Evolutionary conservation across 441 rosid species (phyloP).

Genomic region (Biscutella laevigata): DNA sequence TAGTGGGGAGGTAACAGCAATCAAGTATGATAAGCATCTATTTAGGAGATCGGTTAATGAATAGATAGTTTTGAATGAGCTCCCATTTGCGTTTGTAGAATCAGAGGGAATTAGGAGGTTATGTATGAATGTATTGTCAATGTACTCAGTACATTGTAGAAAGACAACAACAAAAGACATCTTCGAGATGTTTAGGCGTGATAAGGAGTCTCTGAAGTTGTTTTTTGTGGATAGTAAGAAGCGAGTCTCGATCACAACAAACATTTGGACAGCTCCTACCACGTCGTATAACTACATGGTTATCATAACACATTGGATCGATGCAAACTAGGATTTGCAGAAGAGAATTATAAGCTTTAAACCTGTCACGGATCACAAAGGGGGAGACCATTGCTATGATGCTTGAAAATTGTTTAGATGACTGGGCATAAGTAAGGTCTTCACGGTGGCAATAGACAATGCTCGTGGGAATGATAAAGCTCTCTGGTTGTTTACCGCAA

Average conservation of each 20-base stretch:
- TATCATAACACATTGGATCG: not conserved
- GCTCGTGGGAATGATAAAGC: not conserved
- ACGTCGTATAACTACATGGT: not conserved
- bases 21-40: too few relatives aligned
- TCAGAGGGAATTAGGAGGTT: too few relatives aligned
- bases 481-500: not conserved
- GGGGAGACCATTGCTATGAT: not conserved
- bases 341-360: not conserved
- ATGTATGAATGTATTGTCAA: too few relatives aligned
- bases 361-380: not conserved
- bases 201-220: not conserved
- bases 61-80: too few relatives aligned
- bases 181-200: not conserved
- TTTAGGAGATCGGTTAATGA: too few relatives aligned
- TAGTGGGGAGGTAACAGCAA: too few relatives aligned
- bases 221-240: not conserved
- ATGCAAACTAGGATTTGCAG: not conserved
- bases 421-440: constrained; percentile 6
- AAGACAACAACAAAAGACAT: too few relatives aligned
- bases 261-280: not conserved
- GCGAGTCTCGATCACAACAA: not conserved
- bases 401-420: not conserved
- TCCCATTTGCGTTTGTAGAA: too few relatives aligned
- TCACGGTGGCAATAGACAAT: not conserved
- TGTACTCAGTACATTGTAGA: too few relatives aligned